Evolutionary conservation across 306 rosid genomes (phyloP).

Genomic region (Cucumis hystrix): DNA sequence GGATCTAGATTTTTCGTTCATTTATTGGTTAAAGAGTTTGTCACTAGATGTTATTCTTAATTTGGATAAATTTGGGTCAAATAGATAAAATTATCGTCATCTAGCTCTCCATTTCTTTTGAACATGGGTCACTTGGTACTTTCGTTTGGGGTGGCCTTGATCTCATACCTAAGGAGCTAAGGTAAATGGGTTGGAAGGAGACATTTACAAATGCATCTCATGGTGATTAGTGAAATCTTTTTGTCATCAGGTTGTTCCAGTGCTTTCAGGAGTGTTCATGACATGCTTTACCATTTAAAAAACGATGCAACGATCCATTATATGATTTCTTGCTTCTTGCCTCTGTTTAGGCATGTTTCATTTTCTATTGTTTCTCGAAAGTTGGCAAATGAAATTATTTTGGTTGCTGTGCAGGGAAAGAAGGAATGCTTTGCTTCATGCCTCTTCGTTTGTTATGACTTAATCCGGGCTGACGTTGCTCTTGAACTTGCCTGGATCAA

Average conservation of each 20-base stretch:
- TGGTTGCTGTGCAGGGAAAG: conserved; percentile 62
- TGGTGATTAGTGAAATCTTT: neutral
- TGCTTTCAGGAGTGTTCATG: neutral
- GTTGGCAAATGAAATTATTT: neutral
- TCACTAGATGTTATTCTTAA: neutral
- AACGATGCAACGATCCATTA: neutral
- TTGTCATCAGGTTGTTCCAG: neutral
- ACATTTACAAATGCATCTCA: neutral
- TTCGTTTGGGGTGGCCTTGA: neutral
- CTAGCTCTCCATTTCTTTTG: neutral
- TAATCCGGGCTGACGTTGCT: conserved; percentile 70
- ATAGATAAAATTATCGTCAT: neutral
- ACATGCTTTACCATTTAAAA: neutral
- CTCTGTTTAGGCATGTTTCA: neutral
- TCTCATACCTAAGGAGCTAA: neutral
- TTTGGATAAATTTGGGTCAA: neutral
- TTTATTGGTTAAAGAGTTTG: neutral
- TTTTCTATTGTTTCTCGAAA: neutral
- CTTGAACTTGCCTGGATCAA: conserved; percentile 96
- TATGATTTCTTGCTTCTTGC: neutral
- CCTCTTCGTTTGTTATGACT: conserved; percentile 91
- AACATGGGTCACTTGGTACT: neutral
- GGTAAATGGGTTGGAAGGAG: neutral
- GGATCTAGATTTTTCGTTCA: neutral
- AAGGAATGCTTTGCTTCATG: conserved; percentile 98